These are phyloP conservation scores for Candida chauliodis DNA, from an alignment of 805 yeast genomes.

Conservation along the genomic window DNA sequence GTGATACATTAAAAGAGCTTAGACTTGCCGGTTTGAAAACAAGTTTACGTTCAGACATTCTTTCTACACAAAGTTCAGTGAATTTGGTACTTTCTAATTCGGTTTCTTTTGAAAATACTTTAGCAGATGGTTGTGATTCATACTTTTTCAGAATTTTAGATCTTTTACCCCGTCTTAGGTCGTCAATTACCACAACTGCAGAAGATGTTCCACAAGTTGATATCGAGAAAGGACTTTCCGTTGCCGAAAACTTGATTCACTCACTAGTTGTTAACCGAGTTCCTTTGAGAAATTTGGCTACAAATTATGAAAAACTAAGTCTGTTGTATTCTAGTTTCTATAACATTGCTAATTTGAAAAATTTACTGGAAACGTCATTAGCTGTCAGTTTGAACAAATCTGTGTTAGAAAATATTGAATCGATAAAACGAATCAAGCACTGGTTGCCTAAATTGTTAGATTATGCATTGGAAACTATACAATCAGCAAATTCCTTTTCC, in stretches of 20 bases:
- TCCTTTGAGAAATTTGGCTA: conserved; percentile 38
- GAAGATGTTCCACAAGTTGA: conserved; percentile 76
- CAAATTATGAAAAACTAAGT: conserved; percentile 15
- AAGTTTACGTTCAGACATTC: conserved; percentile 62
- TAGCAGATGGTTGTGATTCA: conserved; percentile 40
- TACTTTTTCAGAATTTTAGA: conserved; percentile 73
- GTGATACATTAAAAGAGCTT: conserved; percentile 73
- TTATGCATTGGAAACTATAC: conserved; percentile 22
- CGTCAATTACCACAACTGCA: conserved; percentile 54
- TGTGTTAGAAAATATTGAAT: conserved; percentile 13
- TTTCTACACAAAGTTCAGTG: conserved; percentile 57
- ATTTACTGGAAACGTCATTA: conserved; percentile 4
- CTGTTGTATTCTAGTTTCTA: conserved; percentile 9
- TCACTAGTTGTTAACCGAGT: conserved; percentile 52
- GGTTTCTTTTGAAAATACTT: conserved; percentile 37
- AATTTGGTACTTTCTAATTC: conserved; percentile 58
- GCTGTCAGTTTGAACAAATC: conserved; percentile 18
- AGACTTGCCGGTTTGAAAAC: conserved; percentile 73
- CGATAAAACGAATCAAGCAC: conserved; percentile 13
- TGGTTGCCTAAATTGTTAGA: conserved; percentile 39
- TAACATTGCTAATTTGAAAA: conserved; percentile 11
- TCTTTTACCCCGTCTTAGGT: conserved; percentile 72
- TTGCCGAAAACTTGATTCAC: conserved; percentile 66
- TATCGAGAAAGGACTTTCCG: conserved; percentile 72
- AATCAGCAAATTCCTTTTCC: conserved; percentile 12